Percentiles rank a stretch among this genome's conserved stretches.
Conservation (phyloP, 257 asterid genomes). For the Solanum dulcamara region DNA sequence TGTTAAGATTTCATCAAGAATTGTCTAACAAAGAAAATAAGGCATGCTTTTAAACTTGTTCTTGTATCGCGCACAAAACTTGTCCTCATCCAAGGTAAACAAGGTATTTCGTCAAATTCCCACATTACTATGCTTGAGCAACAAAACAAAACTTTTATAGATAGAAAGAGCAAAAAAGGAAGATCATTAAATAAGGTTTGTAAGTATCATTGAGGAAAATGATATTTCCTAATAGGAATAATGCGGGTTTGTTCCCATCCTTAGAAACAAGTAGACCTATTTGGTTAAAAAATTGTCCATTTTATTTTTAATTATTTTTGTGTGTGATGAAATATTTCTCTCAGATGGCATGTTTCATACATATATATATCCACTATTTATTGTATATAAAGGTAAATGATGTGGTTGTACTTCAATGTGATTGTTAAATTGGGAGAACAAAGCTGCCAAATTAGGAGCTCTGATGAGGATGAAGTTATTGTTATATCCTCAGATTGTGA, state of each 20-base stretch:
- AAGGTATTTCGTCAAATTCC: no score
- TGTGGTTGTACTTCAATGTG: background rate
- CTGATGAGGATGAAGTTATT: background rate
- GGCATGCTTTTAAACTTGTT: no score
- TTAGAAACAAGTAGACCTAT: background rate
- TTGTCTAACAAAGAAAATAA: no score
- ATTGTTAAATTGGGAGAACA: background rate
- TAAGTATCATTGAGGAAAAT: background rate
- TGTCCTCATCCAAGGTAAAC: no score
- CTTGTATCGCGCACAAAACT: no score
- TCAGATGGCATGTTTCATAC: background rate
- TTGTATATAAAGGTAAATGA: background rate
- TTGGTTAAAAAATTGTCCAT: background rate
- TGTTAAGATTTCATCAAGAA: no score
- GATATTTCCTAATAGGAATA: background rate
- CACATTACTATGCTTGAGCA: no score
- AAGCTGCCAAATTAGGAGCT: background rate
- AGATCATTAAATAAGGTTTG: background rate
- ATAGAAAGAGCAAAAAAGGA: no score
- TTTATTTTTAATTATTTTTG: background rate
- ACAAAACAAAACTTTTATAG: no score
- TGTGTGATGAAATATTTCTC: background rate
- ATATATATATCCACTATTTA: background rate
- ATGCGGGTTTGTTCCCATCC: background rate
- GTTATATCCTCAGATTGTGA: slow-evolving; percentile 1